Evolutionary conservation across 2,329 filamentous ascomycete genomes (phyloP).

Genomic region (Trichophaea hybrida): DNA sequence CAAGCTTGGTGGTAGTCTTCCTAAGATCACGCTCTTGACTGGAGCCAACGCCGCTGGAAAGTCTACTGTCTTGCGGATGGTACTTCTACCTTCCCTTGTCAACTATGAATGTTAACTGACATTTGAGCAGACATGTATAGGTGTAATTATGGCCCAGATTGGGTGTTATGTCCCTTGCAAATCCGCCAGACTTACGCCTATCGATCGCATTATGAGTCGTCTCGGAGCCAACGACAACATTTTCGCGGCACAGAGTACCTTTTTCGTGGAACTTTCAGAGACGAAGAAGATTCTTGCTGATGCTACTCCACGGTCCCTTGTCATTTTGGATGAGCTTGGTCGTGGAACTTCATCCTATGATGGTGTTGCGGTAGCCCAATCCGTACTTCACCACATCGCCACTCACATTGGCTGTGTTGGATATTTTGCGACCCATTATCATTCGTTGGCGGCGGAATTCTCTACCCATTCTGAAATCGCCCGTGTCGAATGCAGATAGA

Average conservation of each 20-base stretch:
- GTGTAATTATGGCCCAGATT: slow-evolving; percentile 94
- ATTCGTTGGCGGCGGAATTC: slow-evolving; percentile 84
- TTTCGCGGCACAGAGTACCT: slow-evolving; percentile 92
- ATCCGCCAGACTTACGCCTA: slow-evolving; percentile 70
- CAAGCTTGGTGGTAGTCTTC: slow-evolving; percentile 60
- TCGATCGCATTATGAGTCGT: slow-evolving; percentile 97
- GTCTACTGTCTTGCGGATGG: slow-evolving; percentile 90
- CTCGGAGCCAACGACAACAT: slow-evolving; percentile 98
- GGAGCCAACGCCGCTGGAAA: slow-evolving; percentile 96
- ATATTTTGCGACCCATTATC: slow-evolving; percentile 97
- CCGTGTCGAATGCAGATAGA: slow-evolving; percentile 87
- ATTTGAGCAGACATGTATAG: slow-evolving; percentile 59
- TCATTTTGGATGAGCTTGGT: slow-evolving; percentile 92
- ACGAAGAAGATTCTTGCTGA: slow-evolving; percentile 96
- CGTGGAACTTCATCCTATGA: slow-evolving; percentile 92
- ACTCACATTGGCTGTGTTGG: slow-evolving; percentile 85
- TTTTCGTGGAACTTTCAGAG: slow-evolving; percentile 93
- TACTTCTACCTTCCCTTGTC: slow-evolving; percentile 33
- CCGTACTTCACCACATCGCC: slow-evolving; percentile 90
- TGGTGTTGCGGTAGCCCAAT: slow-evolving; percentile 88
- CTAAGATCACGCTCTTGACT: slow-evolving; percentile 82
- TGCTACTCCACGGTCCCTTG: slow-evolving; percentile 81
- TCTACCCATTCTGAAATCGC: slow-evolving; percentile 74
- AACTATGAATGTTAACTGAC: slow-evolving; percentile 3
- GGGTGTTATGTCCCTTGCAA: slow-evolving; percentile 81